Percentiles rank a stretch among this genome's conserved stretches.
Evolutionary conservation across 129 eudicot genomes (phyloP).

Genomic region (Pittosporum tobira): DNA sequence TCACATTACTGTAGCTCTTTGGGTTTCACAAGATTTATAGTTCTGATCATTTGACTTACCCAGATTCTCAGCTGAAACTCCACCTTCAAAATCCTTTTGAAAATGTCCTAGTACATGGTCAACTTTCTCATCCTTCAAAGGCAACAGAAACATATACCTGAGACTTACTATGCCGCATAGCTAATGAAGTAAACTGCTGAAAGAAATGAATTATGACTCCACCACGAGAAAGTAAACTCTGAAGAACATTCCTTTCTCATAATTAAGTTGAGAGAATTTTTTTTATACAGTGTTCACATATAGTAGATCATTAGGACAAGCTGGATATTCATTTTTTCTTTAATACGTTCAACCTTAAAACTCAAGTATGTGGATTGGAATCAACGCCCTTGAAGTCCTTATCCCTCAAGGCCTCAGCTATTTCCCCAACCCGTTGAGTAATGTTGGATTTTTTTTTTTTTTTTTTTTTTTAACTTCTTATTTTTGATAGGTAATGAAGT

Average conservation of each 20-base stretch:
- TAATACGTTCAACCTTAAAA: too few relatives aligned
- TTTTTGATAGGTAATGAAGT: too few relatives aligned
- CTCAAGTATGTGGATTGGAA: too few relatives aligned
- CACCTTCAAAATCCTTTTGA: slow-evolving; percentile 92
- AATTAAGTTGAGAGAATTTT: too few relatives aligned
- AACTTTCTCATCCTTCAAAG: slow-evolving; percentile 75
- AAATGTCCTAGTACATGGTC: slow-evolving; percentile 83
- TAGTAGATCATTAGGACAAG: too few relatives aligned
- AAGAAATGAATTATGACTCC: background rate
- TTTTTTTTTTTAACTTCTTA: too few relatives aligned
- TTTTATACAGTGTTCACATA: background rate
- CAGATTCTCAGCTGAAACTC: slow-evolving; percentile 78
- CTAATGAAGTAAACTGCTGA: background rate
- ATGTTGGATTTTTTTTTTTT: too few relatives aligned
- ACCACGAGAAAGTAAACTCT: background rate
- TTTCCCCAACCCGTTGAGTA: too few relatives aligned
- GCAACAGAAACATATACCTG: slow-evolving; percentile 7
- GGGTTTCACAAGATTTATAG: slow-evolving; percentile 5
- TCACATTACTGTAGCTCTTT: slow-evolving; percentile 6
- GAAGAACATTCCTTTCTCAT: too few relatives aligned
- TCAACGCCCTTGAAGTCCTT: too few relatives aligned
- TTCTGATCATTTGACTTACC: slow-evolving; percentile 42
- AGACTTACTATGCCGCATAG: slow-evolving; percentile 3
- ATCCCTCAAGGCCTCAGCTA: too few relatives aligned
- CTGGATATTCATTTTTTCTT: too few relatives aligned